Percentiles rank a stretch among this genome's conserved stretches.
Conservation (phyloP, 2,329 filamentous ascomycete species). For the Ustulina deusta region DNA sequence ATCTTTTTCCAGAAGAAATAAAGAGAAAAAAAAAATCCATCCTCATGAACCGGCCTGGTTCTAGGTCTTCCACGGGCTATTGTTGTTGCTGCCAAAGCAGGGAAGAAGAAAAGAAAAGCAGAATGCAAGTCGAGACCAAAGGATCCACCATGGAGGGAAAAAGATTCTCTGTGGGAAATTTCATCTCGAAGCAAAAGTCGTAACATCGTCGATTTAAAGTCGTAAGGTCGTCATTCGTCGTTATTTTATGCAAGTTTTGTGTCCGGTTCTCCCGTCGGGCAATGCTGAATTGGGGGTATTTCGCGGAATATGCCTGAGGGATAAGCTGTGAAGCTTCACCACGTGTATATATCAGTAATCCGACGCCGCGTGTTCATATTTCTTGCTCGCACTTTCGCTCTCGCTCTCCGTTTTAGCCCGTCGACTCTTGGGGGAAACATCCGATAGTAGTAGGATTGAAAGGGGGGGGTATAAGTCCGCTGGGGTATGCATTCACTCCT, state of each 20-base stretch:
- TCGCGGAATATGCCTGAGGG: constrained; percentile 49
- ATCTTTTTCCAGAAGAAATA: constrained; percentile 29
- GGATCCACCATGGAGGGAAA: constrained; percentile 32
- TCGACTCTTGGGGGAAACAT: constrained; percentile 44
- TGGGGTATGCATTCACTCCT: constrained; percentile 26
- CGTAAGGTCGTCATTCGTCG: constrained; percentile 52
- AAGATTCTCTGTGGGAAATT: constrained; percentile 32
- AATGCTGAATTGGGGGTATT: constrained; percentile 50
- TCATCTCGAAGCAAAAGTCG: constrained; percentile 41
- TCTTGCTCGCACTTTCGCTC: constrained; percentile 30
- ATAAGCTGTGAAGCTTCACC: constrained; percentile 55
- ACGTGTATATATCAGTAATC: constrained; percentile 53
- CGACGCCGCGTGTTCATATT: constrained; percentile 44
- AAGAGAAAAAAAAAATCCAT: constrained; percentile 24
- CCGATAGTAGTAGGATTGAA: constrained; percentile 39
- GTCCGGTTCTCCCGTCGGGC: constrained; percentile 47
- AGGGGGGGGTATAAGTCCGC: constrained; percentile 20
- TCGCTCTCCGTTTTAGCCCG: constrained; percentile 41
- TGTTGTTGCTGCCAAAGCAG: constrained; percentile 36
- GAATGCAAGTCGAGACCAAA: constrained; percentile 34
- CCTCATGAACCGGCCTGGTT: constrained; percentile 47
- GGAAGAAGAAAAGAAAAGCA: constrained; percentile 31
- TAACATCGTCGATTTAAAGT: constrained; percentile 48
- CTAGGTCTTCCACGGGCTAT: constrained; percentile 42
- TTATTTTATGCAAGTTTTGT: constrained; percentile 53